Base-by-base conservation (phyloP, 768 basidiomycete species). In the Saitozyma podzolica region DNA sequence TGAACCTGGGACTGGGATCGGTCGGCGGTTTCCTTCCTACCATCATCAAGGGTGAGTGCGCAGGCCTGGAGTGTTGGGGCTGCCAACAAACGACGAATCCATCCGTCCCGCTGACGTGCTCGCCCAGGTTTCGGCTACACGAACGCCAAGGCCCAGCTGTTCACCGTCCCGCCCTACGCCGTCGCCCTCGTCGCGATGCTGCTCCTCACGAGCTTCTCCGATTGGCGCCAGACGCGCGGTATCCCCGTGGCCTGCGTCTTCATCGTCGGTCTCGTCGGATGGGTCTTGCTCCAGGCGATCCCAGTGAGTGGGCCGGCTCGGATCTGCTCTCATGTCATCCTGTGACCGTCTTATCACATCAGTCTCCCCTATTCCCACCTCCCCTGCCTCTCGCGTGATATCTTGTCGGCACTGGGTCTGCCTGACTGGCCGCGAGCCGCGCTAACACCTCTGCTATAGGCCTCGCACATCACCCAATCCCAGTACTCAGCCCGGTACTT, bases 151-250 rank as follows among this genome's bases (percentile, higher is more conserved):
- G 72, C 78, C 7, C 57, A 74, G 40, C 68, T 81, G 1, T 80
- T 74, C 69, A 78, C 79, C 13, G 79, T 80, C 11, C 80, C 79
- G 13, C 79, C 78, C 7, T 81, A 81, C 61, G 81, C 78, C 39
- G 80, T 80, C 48, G 75, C 80, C 0, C 64, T 80, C 16, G 80
- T 79, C 19, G 77, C 80, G 63, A 76, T 75, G 72, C 49, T 78
- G 10, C 58, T 70, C 20, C 62, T 77, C n/a, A 72, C 70, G 39
- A 67, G 67, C 9, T 70, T 73, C 65, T 76, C 75, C 8, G 74
- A 79, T 62, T 58, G 63, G 45, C 58, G 65, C n/a, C 71, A 72
- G 54, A 66, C 69, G 16, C 65, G 75, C 61, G 78, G 74, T 43
- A 53, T 75, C 29, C 76, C 72, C 19, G 65, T 75, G 56, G 72